A percentile compares a stretch with the other conserved stretches of the same genome.
These are phyloP conservation scores for Harringtonia aguacate DNA, from an alignment of 2,329 filamentous ascomycete species.

Conservation along the genomic window DNA sequence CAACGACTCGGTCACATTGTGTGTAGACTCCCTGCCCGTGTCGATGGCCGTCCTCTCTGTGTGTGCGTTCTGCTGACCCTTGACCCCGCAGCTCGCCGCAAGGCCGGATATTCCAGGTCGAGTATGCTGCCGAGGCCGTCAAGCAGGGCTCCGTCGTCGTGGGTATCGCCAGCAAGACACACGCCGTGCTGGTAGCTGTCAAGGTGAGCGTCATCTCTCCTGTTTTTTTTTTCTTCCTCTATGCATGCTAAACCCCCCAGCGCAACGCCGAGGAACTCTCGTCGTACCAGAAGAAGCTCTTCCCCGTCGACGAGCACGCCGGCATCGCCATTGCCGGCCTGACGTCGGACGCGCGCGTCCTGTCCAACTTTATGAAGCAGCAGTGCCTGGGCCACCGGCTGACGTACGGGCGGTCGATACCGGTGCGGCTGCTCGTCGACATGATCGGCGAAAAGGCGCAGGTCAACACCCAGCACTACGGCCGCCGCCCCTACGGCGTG, in stretches of 20 bases:
- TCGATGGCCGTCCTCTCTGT: constrained; percentile 8
- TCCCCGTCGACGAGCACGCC: constrained; percentile 89
- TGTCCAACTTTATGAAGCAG: constrained; percentile 99
- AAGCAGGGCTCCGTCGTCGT: constrained; percentile 99
- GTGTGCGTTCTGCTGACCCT: constrained; percentile 10
- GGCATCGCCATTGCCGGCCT: constrained; percentile 94
- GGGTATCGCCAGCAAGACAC: constrained; percentile 94
- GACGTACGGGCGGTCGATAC: constrained; percentile 90
- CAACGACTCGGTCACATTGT: constrained; percentile 99
- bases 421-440: constrained; percentile 76
- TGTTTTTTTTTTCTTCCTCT: not conserved
- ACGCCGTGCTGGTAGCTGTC: constrained; percentile 88
- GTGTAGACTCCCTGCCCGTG: constrained; percentile 29
- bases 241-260: constrained; percentile 32
- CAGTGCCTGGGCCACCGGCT: constrained; percentile 93
- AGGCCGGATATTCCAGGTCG: constrained; percentile 98
- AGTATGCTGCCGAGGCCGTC: constrained; percentile 96
- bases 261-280: constrained; percentile 98
- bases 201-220: constrained; percentile 54
- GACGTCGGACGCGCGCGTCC: constrained; percentile 93
- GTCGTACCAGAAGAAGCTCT: constrained; percentile 99
- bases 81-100: constrained; percentile 69
- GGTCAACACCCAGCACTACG: constrained; percentile 95
- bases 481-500: constrained; percentile 91
- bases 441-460: constrained; percentile 95